phyloP scores from a whole-genome alignment of 1,284 basidiomycete genomes.

The Trichosporon sp. region DNA sequence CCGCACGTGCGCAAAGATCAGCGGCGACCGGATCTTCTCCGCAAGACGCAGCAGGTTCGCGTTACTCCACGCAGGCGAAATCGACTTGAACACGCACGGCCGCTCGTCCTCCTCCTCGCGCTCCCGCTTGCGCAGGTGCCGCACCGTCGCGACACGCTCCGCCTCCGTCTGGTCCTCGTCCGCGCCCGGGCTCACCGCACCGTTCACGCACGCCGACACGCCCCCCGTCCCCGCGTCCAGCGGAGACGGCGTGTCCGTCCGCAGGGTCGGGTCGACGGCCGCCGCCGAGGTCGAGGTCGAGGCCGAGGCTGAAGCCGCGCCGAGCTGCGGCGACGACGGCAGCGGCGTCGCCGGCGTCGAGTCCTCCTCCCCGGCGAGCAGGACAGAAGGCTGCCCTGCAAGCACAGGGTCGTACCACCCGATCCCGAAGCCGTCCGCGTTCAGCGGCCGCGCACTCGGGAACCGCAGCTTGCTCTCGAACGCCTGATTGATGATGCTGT shows the following conservation, averaged over 20 bases:
- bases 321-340: background rate
- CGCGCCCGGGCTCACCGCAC: background rate
- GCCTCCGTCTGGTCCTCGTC: slow-evolving; percentile 16
- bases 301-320: background rate
- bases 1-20: slow-evolving; percentile 91
- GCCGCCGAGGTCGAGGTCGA: background rate
- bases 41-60: slow-evolving; percentile 81
- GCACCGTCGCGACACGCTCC: slow-evolving; percentile 25
- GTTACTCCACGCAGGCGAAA: slow-evolving; percentile 94
- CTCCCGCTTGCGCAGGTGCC: slow-evolving; percentile 32
- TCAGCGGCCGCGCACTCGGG: slow-evolving; percentile 75
- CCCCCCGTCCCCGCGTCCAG: background rate
- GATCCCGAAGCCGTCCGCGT: slow-evolving; percentile 95
- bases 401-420: slow-evolving; percentile 58
- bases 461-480: slow-evolving; percentile 84
- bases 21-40: slow-evolving; percentile 88
- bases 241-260: slow-evolving; percentile 14
- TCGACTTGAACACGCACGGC: slow-evolving; percentile 95
- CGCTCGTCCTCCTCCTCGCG: slow-evolving; percentile 71
- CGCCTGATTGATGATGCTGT: slow-evolving; percentile 94
- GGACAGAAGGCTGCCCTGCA: background rate
- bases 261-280: slow-evolving; percentile 6
- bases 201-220: background rate
- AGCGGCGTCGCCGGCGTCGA: background rate
- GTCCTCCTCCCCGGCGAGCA: background rate